Evolutionary conservation across 208 protist genomes (phyloP).

Genomic region (Perkinsela sp.): DNA sequence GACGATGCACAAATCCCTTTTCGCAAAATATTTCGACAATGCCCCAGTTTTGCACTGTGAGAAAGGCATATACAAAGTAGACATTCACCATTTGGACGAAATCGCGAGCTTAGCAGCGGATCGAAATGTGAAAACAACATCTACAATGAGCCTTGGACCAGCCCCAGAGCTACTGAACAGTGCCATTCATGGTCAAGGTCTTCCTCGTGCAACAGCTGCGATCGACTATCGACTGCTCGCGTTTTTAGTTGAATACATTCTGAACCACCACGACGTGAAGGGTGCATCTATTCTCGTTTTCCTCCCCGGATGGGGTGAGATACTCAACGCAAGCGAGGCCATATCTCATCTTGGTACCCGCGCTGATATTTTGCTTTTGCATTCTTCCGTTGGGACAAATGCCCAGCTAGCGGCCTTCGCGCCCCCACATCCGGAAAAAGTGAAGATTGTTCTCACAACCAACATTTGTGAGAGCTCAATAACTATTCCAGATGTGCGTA

Average conservation of each 20-base stretch:
- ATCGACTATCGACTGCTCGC: constrained; percentile 45
- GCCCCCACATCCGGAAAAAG: constrained; percentile 45
- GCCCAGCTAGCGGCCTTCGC: constrained; percentile 94
- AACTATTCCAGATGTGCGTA: constrained; percentile 75
- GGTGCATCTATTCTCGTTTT: constrained; percentile 88
- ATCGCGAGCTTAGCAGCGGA: neutral
- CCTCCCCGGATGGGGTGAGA: constrained; percentile 91
- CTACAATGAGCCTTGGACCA: neutral
- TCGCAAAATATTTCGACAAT: constrained; percentile 40
- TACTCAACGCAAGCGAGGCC: constrained; percentile 30
- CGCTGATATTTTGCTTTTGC: neutral
- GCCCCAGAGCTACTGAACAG: neutral
- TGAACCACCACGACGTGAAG: constrained; percentile 13
- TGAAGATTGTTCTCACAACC: constrained; percentile 67
- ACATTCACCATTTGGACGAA: neutral
- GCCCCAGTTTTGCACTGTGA: neutral
- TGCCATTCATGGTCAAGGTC: neutral
- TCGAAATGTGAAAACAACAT: neutral
- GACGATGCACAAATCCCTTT: constrained; percentile 60
- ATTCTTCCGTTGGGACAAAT: constrained; percentile 10
- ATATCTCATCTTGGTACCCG: constrained; percentile 15
- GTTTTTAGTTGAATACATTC: constrained; percentile 18
- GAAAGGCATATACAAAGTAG: neutral
- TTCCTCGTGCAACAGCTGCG: neutral
- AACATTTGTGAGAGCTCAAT: constrained; percentile 83